These are phyloP conservation scores for Gastroboletus turbinatus DNA, from an alignment of 1,284 basidiomycete genomes.

Conservation along the genomic window DNA sequence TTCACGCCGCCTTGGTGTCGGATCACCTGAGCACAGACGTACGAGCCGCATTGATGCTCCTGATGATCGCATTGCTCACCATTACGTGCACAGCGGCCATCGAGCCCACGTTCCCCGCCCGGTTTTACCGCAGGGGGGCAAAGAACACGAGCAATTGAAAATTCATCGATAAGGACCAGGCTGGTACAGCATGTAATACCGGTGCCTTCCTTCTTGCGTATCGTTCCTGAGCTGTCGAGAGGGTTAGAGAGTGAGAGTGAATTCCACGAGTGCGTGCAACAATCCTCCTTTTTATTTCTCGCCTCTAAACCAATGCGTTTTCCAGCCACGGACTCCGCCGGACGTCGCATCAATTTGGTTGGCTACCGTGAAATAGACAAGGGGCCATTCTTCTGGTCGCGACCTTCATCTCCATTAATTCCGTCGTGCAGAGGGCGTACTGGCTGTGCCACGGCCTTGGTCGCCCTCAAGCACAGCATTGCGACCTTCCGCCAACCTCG, in stretches of 20 bases:
- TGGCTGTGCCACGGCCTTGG: slow-evolving; percentile 1
- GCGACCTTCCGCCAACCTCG: slow-evolving; percentile 14
- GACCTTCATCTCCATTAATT: slow-evolving; percentile 1
- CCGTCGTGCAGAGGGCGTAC: slow-evolving; percentile 2
- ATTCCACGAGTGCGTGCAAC: slow-evolving; percentile 3
- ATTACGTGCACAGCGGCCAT: slow-evolving; percentile 3
- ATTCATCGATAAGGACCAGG: neutral
- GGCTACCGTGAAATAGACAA: slow-evolving; percentile 2
- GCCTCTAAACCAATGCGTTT: slow-evolving; percentile 1
- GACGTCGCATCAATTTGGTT: neutral
- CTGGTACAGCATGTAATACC: neutral
- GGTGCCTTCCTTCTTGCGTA: neutral
- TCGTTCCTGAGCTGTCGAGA: neutral
- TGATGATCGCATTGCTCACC: slow-evolving; percentile 5
- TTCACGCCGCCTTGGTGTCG: slow-evolving; percentile 1
- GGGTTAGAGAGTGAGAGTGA: neutral
- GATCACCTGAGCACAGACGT: slow-evolving; percentile 16
- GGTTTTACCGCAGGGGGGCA: slow-evolving; percentile 1
- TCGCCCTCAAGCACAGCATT: slow-evolving; percentile 4
- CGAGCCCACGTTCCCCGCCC: neutral
- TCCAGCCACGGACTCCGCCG: slow-evolving; percentile 10
- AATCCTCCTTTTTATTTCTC: neutral
- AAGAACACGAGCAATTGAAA: neutral
- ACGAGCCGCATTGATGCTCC: neutral
- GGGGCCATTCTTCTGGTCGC: neutral